Evolutionary conservation across 192 early-diverging fungal species (phyloP), one percentile per base, ranked within the genome.

Genomic region (Obelidium mucronatum): DNA sequence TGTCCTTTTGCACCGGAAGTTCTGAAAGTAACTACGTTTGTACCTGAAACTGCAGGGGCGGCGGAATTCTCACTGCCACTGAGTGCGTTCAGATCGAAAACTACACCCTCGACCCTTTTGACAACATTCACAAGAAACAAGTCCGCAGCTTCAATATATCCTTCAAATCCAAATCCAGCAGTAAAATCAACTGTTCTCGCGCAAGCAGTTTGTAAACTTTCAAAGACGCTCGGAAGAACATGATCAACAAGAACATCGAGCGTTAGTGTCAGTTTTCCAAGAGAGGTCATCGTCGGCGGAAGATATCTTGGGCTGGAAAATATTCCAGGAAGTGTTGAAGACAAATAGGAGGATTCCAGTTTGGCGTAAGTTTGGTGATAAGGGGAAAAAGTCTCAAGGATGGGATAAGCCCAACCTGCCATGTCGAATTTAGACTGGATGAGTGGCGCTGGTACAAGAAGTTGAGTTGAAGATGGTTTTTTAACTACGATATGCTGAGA

Each of bases 321-420:
- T 15, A 42, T 28, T 36, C 42, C n/a, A 84, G 74, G 35, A 36
- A 44, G 73, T 28, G 35, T 60, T 11, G 53, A 39, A 17, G 75
- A 52, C 8, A 93, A 77, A 68, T 89, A 78, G 5, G 84, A 79
- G 1, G 75, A 75, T 60, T 93, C 92, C 8, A 86, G 78, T 22
- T 84, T 75, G 2, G 78, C 84, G 80, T 90, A 92, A 33, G 87
- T 78, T 63, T 87, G 83, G 54, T 93, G 92, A 67, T 84, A 89
- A 0, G 83, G 55, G 48, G 86, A 76, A 70, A 93, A 94, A 0
- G 90, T 82, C 26, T 94, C 91, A 51, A 90, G 92, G 2, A 93
- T 65, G 3, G 86, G 75, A 35, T 79, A 79, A 0, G 88, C 85
- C 92, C 92, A 94, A 4, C 79, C 80, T 37, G 80, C 22, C 17